These are phyloP conservation scores for Thermochaetoides thermophila DNA, from an alignment of 495 filamentous ascomycete species.

Conservation along the genomic window DNA sequence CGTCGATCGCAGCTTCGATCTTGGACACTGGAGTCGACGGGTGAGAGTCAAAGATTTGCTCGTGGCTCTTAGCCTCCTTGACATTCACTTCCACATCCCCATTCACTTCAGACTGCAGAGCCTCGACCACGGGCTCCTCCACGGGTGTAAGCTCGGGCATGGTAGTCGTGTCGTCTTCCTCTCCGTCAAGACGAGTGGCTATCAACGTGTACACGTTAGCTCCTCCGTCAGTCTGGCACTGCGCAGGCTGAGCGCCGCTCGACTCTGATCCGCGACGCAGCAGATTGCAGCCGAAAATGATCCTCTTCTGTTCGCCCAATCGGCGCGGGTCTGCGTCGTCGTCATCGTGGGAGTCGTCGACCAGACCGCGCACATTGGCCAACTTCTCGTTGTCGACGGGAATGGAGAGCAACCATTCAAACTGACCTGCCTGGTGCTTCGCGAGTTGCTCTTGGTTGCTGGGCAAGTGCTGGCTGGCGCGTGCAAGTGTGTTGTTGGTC, in stretches of 20 bases:
- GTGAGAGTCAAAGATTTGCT: too few relatives aligned
- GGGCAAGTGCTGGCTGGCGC: slow-evolving; percentile 20
- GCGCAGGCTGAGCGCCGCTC: background rate
- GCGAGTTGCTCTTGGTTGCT: slow-evolving; percentile 25
- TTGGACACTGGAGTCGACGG: slow-evolving; percentile 31
- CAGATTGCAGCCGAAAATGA: slow-evolving; percentile 33
- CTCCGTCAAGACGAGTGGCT: slow-evolving; percentile 19
- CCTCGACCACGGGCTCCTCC: background rate
- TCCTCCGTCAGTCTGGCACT: slow-evolving; percentile 4
- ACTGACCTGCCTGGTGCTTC: slow-evolving; percentile 38
- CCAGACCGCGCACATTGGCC: slow-evolving; percentile 5
- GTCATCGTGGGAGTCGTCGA: slow-evolving; percentile 5
- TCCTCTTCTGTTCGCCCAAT: slow-evolving; percentile 14
- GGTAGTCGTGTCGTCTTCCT: too few relatives aligned
- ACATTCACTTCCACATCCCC: background rate
- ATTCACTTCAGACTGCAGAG: background rate
- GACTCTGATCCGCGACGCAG: slow-evolving; percentile 17
- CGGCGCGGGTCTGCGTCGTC: slow-evolving; percentile 7
- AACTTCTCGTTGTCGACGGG: slow-evolving; percentile 10
- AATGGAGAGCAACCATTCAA: slow-evolving; percentile 30
- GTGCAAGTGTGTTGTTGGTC: slow-evolving; percentile 15
- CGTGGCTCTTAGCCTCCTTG: background rate
- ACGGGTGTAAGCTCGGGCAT: slow-evolving; percentile 3
- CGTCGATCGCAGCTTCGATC: slow-evolving; percentile 57
- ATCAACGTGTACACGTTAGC: slow-evolving; percentile 20